Evolutionary conservation across 345 rosid genomes (phyloP).

Genomic region (Excoecaria agallocha): DNA sequence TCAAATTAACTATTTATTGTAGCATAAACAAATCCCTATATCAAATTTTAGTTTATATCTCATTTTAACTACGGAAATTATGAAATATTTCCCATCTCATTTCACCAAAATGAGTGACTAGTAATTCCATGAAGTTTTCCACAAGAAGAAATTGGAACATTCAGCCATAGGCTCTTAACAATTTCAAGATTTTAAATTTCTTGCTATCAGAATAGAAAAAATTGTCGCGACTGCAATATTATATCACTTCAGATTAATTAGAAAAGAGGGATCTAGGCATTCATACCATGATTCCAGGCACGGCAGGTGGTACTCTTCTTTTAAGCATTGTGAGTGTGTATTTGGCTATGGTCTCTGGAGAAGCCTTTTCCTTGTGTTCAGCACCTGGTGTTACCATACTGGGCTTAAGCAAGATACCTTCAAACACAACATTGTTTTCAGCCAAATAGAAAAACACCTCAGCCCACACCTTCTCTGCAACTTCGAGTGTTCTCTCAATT

Average conservation of each 20-base stretch:
- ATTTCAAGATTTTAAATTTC: background rate
- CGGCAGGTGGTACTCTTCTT: constrained; percentile 96
- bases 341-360: constrained; percentile 85
- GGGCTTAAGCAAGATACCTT: constrained; percentile 93
- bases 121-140: background rate
- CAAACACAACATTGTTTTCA: constrained; percentile 78
- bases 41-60: background rate
- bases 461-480: constrained; percentile 98
- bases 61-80: background rate
- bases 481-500: constrained; percentile 89
- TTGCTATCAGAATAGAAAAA: background rate
- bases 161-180: background rate
- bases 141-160: background rate
- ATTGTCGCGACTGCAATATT: background rate
- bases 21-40: background rate
- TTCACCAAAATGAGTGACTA: background rate
- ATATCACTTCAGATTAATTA: background rate
- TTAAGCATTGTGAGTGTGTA: constrained; percentile 86
- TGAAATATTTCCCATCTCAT: background rate
- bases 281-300: constrained; percentile 91
- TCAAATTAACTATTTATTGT: constrained; percentile 1
- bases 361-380: constrained; percentile 86
- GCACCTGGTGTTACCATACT: constrained; percentile 99
- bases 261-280: constrained; percentile 8
- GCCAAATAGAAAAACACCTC: constrained; percentile 96